Evolutionary conservation across 495 filamentous ascomycete genomes (phyloP).

Genomic region (Aspergillus bertholletiae): DNA sequence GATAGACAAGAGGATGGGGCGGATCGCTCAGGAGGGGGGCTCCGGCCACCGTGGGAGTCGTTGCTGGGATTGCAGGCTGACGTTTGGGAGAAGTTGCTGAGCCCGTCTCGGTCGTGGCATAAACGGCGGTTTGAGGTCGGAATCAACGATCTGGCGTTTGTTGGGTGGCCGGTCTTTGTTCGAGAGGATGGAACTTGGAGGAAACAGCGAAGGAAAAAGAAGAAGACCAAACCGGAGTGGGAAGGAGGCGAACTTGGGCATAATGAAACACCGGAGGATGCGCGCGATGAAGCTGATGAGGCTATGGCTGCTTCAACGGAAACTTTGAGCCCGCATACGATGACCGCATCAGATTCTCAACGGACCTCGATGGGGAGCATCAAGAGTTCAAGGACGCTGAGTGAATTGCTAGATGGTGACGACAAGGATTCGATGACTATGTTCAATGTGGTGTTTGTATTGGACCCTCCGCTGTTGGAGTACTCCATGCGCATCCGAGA

Average conservation of each 20-base stretch:
- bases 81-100: slow-evolving; percentile 79
- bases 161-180: slow-evolving; percentile 85
- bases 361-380: slow-evolving; percentile 37
- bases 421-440: slow-evolving; percentile 74
- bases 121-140: slow-evolving; percentile 84
- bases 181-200: slow-evolving; percentile 83
- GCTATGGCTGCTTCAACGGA: slow-evolving; percentile 32
- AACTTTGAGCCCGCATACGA: slow-evolving; percentile 24
- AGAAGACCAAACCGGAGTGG: slow-evolving; percentile 47
- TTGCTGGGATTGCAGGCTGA: slow-evolving; percentile 72
- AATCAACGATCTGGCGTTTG: slow-evolving; percentile 77
- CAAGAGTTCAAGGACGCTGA: slow-evolving; percentile 29
- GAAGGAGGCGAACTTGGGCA: slow-evolving; percentile 40
- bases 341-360: slow-evolving; percentile 30
- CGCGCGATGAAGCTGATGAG: slow-evolving; percentile 15
- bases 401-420: slow-evolving; percentile 45
- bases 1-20: slow-evolving; percentile 54
- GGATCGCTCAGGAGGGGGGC: slow-evolving; percentile 20
- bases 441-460: slow-evolving; percentile 94
- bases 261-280: slow-evolving; percentile 41
- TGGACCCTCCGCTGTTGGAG: slow-evolving; percentile 74
- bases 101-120: slow-evolving; percentile 74
- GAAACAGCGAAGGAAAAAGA: slow-evolving; percentile 66
- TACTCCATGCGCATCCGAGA: slow-evolving; percentile 69
- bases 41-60: slow-evolving; percentile 68